These are phyloP conservation scores for Penicillium soppii DNA, from an alignment of 495 filamentous ascomycete genomes.

Conservation along the genomic window DNA sequence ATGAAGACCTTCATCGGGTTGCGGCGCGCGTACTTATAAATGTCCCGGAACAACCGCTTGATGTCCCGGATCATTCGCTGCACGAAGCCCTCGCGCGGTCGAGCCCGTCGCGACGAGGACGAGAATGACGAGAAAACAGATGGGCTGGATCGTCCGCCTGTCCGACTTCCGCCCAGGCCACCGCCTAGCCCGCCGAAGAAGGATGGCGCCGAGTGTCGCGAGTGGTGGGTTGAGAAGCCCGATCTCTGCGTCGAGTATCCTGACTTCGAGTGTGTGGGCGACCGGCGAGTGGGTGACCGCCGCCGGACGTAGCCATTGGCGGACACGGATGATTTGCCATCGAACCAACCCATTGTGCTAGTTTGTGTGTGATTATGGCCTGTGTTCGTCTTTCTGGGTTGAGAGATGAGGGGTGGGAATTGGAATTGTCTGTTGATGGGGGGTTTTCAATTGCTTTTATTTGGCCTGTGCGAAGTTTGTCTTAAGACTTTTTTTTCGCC, in stretches of 20 bases:
- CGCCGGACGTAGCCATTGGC: slow-evolving; percentile 28
- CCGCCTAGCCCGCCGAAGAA: slow-evolving; percentile 49
- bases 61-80: slow-evolving; percentile 66
- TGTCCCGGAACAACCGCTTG: slow-evolving; percentile 69
- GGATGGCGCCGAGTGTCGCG: slow-evolving; percentile 46
- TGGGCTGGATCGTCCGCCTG: slow-evolving; percentile 42
- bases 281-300: slow-evolving; percentile 27
- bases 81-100: slow-evolving; percentile 73
- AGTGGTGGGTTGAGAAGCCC: slow-evolving; percentile 29
- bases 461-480: not conserved
- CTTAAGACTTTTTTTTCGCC: slow-evolving; percentile 8
- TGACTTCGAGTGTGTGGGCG: slow-evolving; percentile 36
- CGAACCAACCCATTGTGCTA: slow-evolving; percentile 52
- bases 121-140: slow-evolving; percentile 56
- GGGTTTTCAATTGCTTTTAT: not conserved
- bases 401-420: not conserved
- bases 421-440: not conserved
- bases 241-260: slow-evolving; percentile 23
- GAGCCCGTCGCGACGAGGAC: slow-evolving; percentile 58
- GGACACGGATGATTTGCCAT: slow-evolving; percentile 33
- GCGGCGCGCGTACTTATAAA: slow-evolving; percentile 70
- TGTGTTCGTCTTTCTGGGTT: not conserved
- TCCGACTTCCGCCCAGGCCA: slow-evolving; percentile 29
- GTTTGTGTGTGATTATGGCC: not conserved
- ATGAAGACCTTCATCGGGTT: slow-evolving; percentile 84